Evolutionary conservation across 2,329 filamentous ascomycete genomes (phyloP).

Genomic region (Cordyceps tenuipes): DNA sequence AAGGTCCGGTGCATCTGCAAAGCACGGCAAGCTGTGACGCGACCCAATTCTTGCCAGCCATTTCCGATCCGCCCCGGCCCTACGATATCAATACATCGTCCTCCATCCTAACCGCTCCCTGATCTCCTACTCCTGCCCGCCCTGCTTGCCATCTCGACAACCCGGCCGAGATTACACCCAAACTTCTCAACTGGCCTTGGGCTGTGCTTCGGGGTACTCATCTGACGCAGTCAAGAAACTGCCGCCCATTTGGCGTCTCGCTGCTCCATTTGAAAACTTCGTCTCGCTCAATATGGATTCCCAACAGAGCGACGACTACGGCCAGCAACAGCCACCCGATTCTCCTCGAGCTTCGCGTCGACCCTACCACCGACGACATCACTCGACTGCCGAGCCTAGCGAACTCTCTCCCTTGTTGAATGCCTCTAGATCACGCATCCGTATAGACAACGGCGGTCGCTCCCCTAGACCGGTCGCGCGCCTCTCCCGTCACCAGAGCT

Average conservation of each 20-base stretch:
- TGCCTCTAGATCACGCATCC: conserved; percentile 32
- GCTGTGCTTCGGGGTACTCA: not conserved
- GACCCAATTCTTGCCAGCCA: not conserved
- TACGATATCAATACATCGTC: not conserved
- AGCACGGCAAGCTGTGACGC: not conserved
- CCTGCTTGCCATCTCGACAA: not conserved
- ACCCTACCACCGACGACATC: conserved; percentile 18
- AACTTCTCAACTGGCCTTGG: not conserved
- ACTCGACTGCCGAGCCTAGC: conserved; percentile 27
- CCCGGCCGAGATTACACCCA: not conserved
- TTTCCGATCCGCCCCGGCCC: not conserved
- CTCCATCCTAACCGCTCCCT: not conserved
- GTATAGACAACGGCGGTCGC: conserved; percentile 28
- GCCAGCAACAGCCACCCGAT: conserved; percentile 20
- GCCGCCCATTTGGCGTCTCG: not conserved
- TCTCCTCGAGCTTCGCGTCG: conserved; percentile 27
- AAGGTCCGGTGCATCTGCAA: not conserved
- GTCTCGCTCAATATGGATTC: conserved; percentile 21
- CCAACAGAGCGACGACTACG: conserved; percentile 20
- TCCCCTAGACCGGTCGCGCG: conserved; percentile 20
- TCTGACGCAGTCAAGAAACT: not conserved
- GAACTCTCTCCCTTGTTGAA: conserved; percentile 38
- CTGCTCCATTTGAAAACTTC: not conserved
- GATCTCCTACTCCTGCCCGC: not conserved
- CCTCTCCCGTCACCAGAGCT: conserved; percentile 35